Evolutionary conservation across 352 stramenopile genomes (phyloP), one percentile per base, ranked within the genome.

Genomic region (Pythium biforme): DNA sequence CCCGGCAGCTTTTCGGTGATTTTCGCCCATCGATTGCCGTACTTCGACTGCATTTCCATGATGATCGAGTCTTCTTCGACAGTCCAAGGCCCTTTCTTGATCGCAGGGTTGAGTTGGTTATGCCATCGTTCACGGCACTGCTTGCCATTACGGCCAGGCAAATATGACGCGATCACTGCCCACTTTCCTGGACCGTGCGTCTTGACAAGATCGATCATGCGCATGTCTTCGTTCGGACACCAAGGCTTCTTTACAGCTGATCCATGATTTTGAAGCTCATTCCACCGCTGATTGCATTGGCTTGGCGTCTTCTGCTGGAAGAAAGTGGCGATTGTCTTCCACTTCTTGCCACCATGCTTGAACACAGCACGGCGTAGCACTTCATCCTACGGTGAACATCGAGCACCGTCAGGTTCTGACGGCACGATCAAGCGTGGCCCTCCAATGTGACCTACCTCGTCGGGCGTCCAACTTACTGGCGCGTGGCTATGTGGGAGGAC

Each of bases 21-120:
- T 73, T 98, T 96, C 6, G 94, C 93, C 97, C 97, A 99, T 23
- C 90, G 83, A 67, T 99, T 99, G 17, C 97, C 97, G 39, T 89
- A 83, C 59, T 85, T 77, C 31, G 70, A 72, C 55, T 98, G 91
- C 73, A 91, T 83, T 15, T 77, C 59, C 52, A 94, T 41, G 45
- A 98, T 88, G 34, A 91, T 88, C 15, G 76, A 59, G 55, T 98
- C 86, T 72, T 98, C 94, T 43, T 97, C 75, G 0, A 70, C 46
- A 0, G 85, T 89, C 85, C 87, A 96, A 3, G 87, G 74, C 3
- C 68, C 76, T 62, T 92, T 91, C 56, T 88, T 88, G 58, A 95
- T 92, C 1, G 61, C 57, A 14, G 85, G 87, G 48, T 94, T 92
- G 7, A 95, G 59, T 34, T 94, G 84, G 52, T 95, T 95, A 69